A percentile compares a stretch with the other conserved stretches of the same genome.
These are phyloP conservation scores for Brachypodium distachyon DNA, from an alignment of 202 grass and related monocot species.

Conservation along the genomic window DNA sequence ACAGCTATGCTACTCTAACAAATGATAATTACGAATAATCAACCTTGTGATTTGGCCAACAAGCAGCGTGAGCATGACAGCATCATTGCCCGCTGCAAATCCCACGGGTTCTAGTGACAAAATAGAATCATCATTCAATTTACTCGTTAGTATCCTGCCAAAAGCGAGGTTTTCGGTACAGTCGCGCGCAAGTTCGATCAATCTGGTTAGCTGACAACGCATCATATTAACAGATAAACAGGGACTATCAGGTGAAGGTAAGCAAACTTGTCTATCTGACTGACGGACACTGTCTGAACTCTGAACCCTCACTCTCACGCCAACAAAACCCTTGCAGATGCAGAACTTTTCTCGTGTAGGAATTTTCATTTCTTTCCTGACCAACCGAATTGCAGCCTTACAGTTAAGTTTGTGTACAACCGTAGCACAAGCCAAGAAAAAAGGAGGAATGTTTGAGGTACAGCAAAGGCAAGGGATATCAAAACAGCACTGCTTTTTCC, in stretches of 20 bases:
- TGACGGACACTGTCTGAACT: neutral
- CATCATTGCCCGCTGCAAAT: conserved; percentile 25
- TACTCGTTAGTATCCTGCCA: neutral
- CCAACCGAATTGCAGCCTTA: conserved; percentile 21
- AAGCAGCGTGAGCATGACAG: conserved; percentile 29
- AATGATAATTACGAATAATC: conserved; percentile 17
- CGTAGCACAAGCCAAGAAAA: neutral
- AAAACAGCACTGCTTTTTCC: conserved; percentile 12
- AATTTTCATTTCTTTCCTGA: neutral
- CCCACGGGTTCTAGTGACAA: neutral
- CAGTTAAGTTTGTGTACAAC: neutral
- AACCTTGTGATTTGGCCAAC: conserved; percentile 26
- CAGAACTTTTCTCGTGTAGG: neutral
- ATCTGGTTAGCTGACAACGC: neutral
- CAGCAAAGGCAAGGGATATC: conserved; percentile 10
- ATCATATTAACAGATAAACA: conserved; percentile 20
- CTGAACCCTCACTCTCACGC: neutral
- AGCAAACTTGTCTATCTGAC: neutral
- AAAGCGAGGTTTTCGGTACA: neutral
- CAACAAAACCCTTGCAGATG: neutral
- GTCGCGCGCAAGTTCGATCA: neutral
- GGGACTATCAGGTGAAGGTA: neutral
- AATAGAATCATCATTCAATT: neutral
- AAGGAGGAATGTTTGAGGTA: conserved; percentile 20
- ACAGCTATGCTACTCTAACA: neutral